A percentile compares a stretch with the other conserved stretches of the same genome.
Conservation (phyloP, 257 asterid species). For the Perilla frutescens region DNA sequence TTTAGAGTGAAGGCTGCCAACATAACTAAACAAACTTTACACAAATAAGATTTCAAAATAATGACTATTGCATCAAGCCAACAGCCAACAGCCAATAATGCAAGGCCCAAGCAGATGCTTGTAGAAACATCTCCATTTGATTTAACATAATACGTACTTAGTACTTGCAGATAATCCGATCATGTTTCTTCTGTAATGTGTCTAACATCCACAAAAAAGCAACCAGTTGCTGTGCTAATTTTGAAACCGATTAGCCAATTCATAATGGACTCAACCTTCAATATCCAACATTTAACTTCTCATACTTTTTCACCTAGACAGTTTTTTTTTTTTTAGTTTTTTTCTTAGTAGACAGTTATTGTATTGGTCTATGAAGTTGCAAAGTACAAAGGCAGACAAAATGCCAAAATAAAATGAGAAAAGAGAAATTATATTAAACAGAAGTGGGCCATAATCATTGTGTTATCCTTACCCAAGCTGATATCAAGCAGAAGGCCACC, state of each 20-base stretch:
- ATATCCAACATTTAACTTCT: slow-evolving; percentile 26
- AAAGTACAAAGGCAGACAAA: slow-evolving; percentile 23
- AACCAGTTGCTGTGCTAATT: neutral
- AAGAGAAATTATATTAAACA: slow-evolving; percentile 8
- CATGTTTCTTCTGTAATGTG: neutral
- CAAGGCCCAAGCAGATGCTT: slow-evolving; percentile 2
- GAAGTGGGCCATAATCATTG: slow-evolving; percentile 13
- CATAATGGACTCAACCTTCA: neutral
- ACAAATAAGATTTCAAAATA: slow-evolving; percentile 3
- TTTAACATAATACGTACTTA: slow-evolving; percentile 1
- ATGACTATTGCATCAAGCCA: neutral
- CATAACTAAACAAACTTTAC: neutral
- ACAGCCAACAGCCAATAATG: neutral
- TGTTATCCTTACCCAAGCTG: slow-evolving; percentile 83
- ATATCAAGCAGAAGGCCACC: slow-evolving; percentile 94
- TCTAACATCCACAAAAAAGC: slow-evolving; percentile 22
- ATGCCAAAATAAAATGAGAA: neutral
- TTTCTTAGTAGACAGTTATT: neutral
- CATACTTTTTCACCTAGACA: neutral
- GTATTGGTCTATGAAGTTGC: neutral
- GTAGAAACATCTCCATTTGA: slow-evolving; percentile 2
- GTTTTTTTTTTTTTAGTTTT: too few relatives aligned
- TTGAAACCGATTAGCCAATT: neutral
- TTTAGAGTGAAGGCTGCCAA: neutral
- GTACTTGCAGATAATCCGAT: slow-evolving; percentile 5